phyloP scores from a whole-genome alignment of 2,329 filamentous ascomycete species.

The Exophiala aquamarina region DNA sequence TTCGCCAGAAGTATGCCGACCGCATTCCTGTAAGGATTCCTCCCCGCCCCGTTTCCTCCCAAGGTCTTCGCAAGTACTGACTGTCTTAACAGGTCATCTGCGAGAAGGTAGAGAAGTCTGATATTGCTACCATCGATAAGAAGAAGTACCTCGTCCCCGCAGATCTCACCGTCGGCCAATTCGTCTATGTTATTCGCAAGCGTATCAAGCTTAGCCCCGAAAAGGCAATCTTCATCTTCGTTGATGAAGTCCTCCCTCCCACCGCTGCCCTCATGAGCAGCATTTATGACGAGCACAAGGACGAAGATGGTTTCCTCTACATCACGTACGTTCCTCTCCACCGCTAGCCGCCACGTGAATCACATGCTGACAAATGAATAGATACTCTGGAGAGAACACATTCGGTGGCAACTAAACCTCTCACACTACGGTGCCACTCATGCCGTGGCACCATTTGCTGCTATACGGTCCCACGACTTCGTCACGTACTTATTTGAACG shows the following conservation, averaged over 20 bases:
- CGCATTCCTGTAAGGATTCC: slow-evolving; percentile 82
- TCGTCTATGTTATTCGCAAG: slow-evolving; percentile 99
- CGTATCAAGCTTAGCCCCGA: slow-evolving; percentile 99
- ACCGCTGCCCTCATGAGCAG: slow-evolving; percentile 98
- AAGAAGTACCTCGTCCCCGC: slow-evolving; percentile 99
- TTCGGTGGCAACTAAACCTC: slow-evolving; percentile 60
- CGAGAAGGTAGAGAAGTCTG: slow-evolving; percentile 99
- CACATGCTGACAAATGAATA: slow-evolving; percentile 37
- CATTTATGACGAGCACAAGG: slow-evolving; percentile 99
- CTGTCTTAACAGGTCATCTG: slow-evolving; percentile 76
- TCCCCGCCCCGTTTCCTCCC: slow-evolving; percentile 4
- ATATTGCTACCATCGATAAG: slow-evolving; percentile 99
- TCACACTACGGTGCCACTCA: too few relatives aligned
- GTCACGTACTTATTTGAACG: slow-evolving; percentile 2
- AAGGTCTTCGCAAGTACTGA: slow-evolving; percentile 16
- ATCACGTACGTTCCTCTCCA: slow-evolving; percentile 69
- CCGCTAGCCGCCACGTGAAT: background rate
- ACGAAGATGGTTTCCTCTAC: slow-evolving; percentile 86
- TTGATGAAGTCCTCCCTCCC: slow-evolving; percentile 94
- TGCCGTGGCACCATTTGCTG: too few relatives aligned
- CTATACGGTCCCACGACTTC: background rate
- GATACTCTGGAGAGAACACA: slow-evolving; percentile 98
- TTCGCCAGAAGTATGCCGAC: slow-evolving; percentile 97
- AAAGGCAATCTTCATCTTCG: slow-evolving; percentile 99
- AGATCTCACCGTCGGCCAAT: slow-evolving; percentile 97